Base-by-base conservation (phyloP, 805 yeast genomes). In the Hanseniaspora occidentalis region DNA sequence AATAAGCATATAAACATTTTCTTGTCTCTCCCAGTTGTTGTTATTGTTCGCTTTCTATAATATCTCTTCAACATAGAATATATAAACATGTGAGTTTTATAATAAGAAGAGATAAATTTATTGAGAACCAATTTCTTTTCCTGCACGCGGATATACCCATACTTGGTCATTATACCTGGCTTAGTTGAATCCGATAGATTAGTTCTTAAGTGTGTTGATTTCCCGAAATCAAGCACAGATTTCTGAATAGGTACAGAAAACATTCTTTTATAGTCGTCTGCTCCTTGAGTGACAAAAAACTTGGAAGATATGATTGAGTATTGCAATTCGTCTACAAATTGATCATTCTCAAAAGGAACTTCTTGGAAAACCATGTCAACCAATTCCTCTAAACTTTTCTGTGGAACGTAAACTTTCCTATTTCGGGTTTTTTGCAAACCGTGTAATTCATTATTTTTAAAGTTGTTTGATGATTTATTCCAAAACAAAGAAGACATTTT, bases 321-420 rank as follows among this genome's bases (percentile, higher is more conserved):
- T 36, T 72, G 64, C 46, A 73, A 70, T 45, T 72, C 72, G 42
- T 75, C 79, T 21, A 62, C 46, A 47, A 73, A 74, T 24, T 45
- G 46, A 21, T 44, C 44, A 23, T 45, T 33, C 4, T 24, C 38
- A 31, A 29, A 45, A 11, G 52, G 49, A 3, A 37, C 4, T 26
- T 44, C 38, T 19, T 39, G 35, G 39, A 47, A 48, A 20, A 54
- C 37, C 19, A 21, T 38, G 21, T 36, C 21, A 6, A 45, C 43
- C 26, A 41, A 25, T 14, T 39, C 26, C 3, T n/a, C 16, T 23
- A 23, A 23, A 23, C 9, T 23, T 10, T n/a, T n/a, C n/a, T n/a
- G n/a, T n/a, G n/a, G n/a, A n/a, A n/a, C n/a, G n/a, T n/a, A n/a
- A n/a, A n/a, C n/a, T n/a, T n/a, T n/a, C n/a, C n/a, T n/a, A n/a